These are phyloP conservation scores for Hymenoscyphus fructigenus DNA, from an alignment of 2,329 filamentous ascomycete genomes.

Conservation along the genomic window DNA sequence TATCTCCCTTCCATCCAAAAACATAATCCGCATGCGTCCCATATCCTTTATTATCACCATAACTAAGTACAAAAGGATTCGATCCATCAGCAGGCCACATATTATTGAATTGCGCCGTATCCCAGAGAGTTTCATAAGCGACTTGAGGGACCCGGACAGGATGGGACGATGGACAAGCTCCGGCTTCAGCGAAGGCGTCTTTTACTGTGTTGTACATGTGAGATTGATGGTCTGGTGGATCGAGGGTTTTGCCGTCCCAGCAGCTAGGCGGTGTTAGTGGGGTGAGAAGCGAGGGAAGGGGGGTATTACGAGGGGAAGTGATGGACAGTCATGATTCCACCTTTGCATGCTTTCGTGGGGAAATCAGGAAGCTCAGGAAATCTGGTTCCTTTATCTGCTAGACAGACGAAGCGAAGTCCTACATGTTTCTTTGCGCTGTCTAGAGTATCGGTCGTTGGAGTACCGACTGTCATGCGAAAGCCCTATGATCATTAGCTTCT, in stretches of 20 bases:
- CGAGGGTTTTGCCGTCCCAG: slow-evolving; percentile 26
- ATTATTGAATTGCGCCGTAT: slow-evolving; percentile 44
- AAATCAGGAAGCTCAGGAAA: slow-evolving; percentile 48
- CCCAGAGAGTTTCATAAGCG: slow-evolving; percentile 32
- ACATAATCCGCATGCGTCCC: slow-evolving; percentile 11
- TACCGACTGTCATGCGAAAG: slow-evolving; percentile 65
- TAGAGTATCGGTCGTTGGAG: slow-evolving; percentile 50
- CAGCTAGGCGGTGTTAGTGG: slow-evolving; percentile 31
- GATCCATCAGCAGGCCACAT: slow-evolving; percentile 44
- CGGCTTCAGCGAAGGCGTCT: slow-evolving; percentile 17
- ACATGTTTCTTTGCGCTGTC: slow-evolving; percentile 36
- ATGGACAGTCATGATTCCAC: slow-evolving; percentile 51
- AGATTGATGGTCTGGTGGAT: slow-evolving; percentile 22
- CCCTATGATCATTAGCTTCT: slow-evolving; percentile 46
- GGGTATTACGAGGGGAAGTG: slow-evolving; percentile 49
- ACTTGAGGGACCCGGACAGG: slow-evolving; percentile 47
- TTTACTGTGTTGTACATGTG: slow-evolving; percentile 27
- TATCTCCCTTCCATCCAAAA: slow-evolving; percentile 13
- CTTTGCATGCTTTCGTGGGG: slow-evolving; percentile 52
- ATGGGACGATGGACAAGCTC: slow-evolving; percentile 33
- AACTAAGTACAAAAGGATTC: slow-evolving; percentile 44
- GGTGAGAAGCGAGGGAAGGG: slow-evolving; percentile 43
- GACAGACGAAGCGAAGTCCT: slow-evolving; percentile 56
- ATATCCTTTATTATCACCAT: slow-evolving; percentile 41
- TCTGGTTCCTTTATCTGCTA: slow-evolving; percentile 41